These are phyloP conservation scores for Aspergillus sp. DNA, from an alignment of 2,329 filamentous ascomycete genomes.

Conservation along the genomic window DNA sequence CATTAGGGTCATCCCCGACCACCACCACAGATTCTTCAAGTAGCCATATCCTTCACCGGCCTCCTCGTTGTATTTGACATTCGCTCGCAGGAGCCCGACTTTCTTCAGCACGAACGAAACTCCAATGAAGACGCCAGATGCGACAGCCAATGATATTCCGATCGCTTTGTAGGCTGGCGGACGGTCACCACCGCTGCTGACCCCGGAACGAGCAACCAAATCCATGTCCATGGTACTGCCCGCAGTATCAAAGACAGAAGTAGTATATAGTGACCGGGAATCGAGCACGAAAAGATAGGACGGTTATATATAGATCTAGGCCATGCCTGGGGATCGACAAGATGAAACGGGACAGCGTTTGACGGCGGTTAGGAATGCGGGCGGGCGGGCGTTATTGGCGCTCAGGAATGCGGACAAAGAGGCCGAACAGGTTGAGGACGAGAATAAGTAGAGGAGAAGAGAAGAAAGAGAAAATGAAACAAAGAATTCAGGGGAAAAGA, in stretches of 20 bases:
- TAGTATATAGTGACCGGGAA: neutral
- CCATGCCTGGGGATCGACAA: conserved; percentile 9
- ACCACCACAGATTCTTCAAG: conserved; percentile 93
- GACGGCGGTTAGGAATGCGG: conserved; percentile 9
- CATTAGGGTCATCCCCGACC: conserved; percentile 94
- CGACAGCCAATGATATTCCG: conserved; percentile 80
- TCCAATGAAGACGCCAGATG: conserved; percentile 90
- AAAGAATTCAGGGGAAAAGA: conserved; percentile 4
- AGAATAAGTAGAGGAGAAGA: neutral
- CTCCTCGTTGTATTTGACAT: conserved; percentile 93
- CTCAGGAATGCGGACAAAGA: neutral
- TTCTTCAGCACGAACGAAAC: conserved; percentile 96
- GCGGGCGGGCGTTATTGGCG: neutral
- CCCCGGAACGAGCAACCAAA: conserved; percentile 8
- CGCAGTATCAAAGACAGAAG: conserved; percentile 3
- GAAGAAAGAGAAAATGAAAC: neutral
- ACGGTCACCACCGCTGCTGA: conserved; percentile 28
- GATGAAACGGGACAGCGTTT: conserved; percentile 1
- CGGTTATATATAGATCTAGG: conserved; percentile 8
- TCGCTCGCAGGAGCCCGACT: conserved; percentile 83
- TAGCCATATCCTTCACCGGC: conserved; percentile 97
- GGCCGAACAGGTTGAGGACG: neutral
- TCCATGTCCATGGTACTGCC: conserved; percentile 12
- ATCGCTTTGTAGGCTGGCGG: conserved; percentile 75
- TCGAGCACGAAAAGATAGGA: neutral